Base-by-base conservation (phyloP, 2,329 filamentous ascomycete species). In the Colletotrichum gigasporum region DNA sequence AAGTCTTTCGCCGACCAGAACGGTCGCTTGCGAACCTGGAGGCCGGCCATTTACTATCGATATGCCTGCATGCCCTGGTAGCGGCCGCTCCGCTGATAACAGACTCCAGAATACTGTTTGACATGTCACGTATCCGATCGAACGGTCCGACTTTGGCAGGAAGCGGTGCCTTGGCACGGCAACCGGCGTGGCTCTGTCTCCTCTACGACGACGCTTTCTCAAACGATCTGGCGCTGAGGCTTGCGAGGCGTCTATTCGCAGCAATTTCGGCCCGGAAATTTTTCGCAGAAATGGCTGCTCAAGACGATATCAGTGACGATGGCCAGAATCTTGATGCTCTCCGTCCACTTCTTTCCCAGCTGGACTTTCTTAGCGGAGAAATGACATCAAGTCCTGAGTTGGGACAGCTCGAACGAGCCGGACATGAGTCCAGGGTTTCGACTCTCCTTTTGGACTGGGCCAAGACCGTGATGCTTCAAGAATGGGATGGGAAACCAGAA, bases 401-500 rank as follows among this genome's bases (percentile, higher is more conserved):
- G 67, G 74, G 81, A 2, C 77, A 82, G 35, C 67, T 79, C 1
- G 87, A 87, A 64, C 81, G 82, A n/a, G 78, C 80, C 12, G 70
- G 86, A 20, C 87, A 88, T 67, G 86, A 88, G 69, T 85, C 83
- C 30, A 79, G 85, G 34, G 80, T 86, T 16, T 86, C 85, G 7
- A 86, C 83, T 10, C 74, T 88, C 14, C 78, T 87, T 5, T 76
- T 93, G 24, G 91, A 93, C 70, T 94, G 90, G 91, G 86, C 91
- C 18, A 84, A 91, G 63, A 89, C 90, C 0, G 84, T 96, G 1
- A 86, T 97, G 71, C 78, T 96, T 44, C 87, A 89, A 58, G 88
- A 92, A 66, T 97, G 94, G 94, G 86, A 95, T 71, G 92, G 93
- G 0, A 87, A 87, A 57, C 85, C 91, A 1, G 85, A 90, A 42